phyloP scores from a whole-genome alignment of 2,329 filamentous ascomycete genomes.

The Fusarium nisikadoi region DNA sequence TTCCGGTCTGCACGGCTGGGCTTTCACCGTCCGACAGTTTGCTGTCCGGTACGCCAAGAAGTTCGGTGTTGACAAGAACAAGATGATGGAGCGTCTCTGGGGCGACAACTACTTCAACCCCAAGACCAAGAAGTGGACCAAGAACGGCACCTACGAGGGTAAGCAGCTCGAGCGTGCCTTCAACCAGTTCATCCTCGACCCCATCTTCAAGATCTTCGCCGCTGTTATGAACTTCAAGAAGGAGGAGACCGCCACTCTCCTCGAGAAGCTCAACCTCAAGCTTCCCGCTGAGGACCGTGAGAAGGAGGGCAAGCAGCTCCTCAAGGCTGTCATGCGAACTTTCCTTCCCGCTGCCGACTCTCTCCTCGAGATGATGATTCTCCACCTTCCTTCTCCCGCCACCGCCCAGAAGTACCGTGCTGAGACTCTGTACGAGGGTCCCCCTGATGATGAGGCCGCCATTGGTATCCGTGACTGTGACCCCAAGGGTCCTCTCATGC shows the following conservation, averaged over 20 bases:
- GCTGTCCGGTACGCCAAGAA: constrained; percentile 98
- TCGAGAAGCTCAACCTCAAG: constrained; percentile 96
- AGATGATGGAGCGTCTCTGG: constrained; percentile 99
- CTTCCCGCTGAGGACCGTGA: constrained; percentile 86
- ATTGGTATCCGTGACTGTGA: constrained; percentile 99
- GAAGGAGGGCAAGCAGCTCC: constrained; percentile 95
- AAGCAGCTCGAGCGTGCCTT: constrained; percentile 96
- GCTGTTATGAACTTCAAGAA: constrained; percentile 99
- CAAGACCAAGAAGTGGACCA: constrained; percentile 99
- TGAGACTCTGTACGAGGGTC: constrained; percentile 99
- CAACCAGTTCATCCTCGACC: constrained; percentile 99
- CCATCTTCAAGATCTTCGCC: constrained; percentile 99
- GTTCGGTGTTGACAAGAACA: constrained; percentile 99
- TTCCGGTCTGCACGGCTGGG: constrained; percentile 99
- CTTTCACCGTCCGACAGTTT: constrained; percentile 99
- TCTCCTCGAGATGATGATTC: constrained; percentile 99
- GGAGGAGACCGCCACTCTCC: constrained; percentile 84
- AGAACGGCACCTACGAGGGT: constrained; percentile 82
- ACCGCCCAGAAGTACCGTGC: constrained; percentile 97
- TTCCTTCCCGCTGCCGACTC: constrained; percentile 99
- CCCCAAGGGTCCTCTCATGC: constrained; percentile 97
- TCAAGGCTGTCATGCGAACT: constrained; percentile 98
- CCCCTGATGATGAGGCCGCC: constrained; percentile 88
- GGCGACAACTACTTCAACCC: constrained; percentile 99
- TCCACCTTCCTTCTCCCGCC: constrained; percentile 95